Conservation (phyloP, 371 early-diverging fungal genomes). For the Entomophthora muscae region DNA sequence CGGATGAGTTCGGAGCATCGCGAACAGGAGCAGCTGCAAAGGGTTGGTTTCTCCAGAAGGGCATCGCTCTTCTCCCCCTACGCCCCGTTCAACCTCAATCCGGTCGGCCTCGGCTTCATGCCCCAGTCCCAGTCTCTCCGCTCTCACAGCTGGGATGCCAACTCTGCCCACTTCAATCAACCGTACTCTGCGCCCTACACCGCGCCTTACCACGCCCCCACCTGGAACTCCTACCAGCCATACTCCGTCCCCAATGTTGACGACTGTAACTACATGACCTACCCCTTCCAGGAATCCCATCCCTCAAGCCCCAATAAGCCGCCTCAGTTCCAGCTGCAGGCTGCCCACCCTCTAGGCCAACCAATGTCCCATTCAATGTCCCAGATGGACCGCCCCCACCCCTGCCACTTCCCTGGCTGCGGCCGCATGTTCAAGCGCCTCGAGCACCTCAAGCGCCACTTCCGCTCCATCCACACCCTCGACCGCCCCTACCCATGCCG, state of each 20-base stretch:
- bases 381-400: constrained; percentile 8
- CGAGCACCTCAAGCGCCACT: constrained; percentile 45
- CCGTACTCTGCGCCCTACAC: not conserved
- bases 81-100: not conserved
- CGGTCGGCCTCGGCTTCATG: not conserved
- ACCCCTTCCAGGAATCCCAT: not conserved
- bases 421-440: constrained; percentile 42
- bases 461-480: constrained; percentile 40
- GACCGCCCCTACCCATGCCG: constrained; percentile 32
- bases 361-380: no score
- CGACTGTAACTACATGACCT: not conserved
- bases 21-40: not conserved
- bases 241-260: not conserved
- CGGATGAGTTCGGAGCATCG: not conserved
- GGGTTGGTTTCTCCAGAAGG: not conserved
- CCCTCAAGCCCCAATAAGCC: not conserved
- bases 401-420: constrained; percentile 29
- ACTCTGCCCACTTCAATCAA: no score
- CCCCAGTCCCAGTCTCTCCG: not conserved
- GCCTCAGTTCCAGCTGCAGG: not conserved
- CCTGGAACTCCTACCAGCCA: not conserved
- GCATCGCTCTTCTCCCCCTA: not conserved
- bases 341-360: not conserved
- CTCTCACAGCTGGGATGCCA: not conserved
- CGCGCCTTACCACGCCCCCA: not conserved